A percentile compares a stretch with the other conserved stretches of the same genome.
phyloP scores from a whole-genome alignment of 2,329 filamentous ascomycete genomes.

The Xylaria sp. region DNA sequence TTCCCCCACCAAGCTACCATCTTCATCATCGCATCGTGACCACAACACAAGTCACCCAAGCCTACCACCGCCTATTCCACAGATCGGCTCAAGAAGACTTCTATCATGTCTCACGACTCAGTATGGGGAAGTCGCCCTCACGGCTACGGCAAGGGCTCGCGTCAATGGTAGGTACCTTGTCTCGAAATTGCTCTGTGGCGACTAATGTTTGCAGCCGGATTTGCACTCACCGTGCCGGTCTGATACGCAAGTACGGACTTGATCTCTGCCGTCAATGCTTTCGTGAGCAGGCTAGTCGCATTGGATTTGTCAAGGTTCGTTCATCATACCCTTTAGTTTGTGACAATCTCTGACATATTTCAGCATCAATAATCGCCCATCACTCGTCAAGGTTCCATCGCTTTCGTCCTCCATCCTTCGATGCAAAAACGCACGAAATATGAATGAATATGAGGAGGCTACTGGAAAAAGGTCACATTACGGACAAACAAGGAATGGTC shows the following conservation, averaged over 20 bases:
- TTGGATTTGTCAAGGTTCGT: slow-evolving; percentile 39
- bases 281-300: slow-evolving; percentile 34
- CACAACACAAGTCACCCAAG: too few species aligned
- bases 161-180: slow-evolving; percentile 77
- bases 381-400: not conserved
- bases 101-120: slow-evolving; percentile 78
- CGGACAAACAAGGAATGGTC: not conserved
- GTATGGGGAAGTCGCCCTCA: slow-evolving; percentile 99
- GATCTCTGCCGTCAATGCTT: slow-evolving; percentile 85
- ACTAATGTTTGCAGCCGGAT: slow-evolving; percentile 61
- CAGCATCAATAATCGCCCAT: not conserved
- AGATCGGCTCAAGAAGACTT: too few species aligned
- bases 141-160: slow-evolving; percentile 95
- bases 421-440: too few species aligned
- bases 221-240: slow-evolving; percentile 95
- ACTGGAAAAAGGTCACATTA: not conserved
- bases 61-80: too few species aligned
- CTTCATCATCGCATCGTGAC: too few species aligned
- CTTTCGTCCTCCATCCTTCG: not conserved
- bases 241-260: slow-evolving; percentile 99
- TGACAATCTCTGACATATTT: not conserved
- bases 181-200: not conserved
- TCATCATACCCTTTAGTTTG: not conserved
- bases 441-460: not conserved
- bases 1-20: too few species aligned